phyloP scores from a whole-genome alignment of 1,284 basidiomycete species.

The Amylostereum areolatum region DNA sequence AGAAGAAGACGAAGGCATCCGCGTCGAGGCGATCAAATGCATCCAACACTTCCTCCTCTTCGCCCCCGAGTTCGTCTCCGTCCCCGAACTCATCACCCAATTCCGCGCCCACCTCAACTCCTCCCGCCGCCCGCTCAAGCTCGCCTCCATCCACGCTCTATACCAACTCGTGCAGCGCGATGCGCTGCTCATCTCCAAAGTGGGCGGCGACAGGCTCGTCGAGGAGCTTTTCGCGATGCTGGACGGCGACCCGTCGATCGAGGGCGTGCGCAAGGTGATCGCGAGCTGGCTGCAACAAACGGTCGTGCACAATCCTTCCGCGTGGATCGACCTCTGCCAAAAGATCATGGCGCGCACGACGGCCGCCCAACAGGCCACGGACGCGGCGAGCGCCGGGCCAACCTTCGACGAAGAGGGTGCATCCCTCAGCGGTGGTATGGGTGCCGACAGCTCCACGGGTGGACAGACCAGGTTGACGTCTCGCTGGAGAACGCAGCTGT shows the following conservation, averaged over 20 bases:
- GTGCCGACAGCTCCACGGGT: slow-evolving; percentile 31
- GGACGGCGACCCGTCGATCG: slow-evolving; percentile 91
- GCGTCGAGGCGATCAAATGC: slow-evolving; percentile 93
- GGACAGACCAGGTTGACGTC: slow-evolving; percentile 51
- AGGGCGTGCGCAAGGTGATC: slow-evolving; percentile 91
- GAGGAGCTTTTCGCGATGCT: slow-evolving; percentile 93
- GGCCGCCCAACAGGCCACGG: slow-evolving; percentile 68
- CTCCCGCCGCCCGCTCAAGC: slow-evolving; percentile 77
- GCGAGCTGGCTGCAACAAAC: slow-evolving; percentile 96
- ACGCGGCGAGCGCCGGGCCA: slow-evolving; percentile 44
- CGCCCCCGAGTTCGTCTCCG: slow-evolving; percentile 76
- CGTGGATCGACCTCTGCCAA: slow-evolving; percentile 98
- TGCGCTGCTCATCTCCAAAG: slow-evolving; percentile 84
- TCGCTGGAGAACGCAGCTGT: slow-evolving; percentile 95
- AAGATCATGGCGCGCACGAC: slow-evolving; percentile 91
- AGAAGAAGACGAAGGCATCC: slow-evolving; percentile 85
- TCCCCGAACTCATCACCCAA: slow-evolving; percentile 70
- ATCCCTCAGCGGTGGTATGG: slow-evolving; percentile 64
- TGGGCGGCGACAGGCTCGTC: slow-evolving; percentile 92
- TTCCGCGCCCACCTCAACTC: slow-evolving; percentile 78
- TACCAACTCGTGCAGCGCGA: slow-evolving; percentile 98
- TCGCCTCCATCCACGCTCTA: slow-evolving; percentile 91
- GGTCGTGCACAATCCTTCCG: slow-evolving; percentile 86
- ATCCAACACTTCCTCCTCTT: slow-evolving; percentile 98
- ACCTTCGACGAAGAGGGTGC: slow-evolving; percentile 91